Evolutionary conservation across 2,329 filamentous ascomycete genomes (phyloP), one percentile per base, ranked within the genome.

Genomic region (Diaporthe helianthi): DNA sequence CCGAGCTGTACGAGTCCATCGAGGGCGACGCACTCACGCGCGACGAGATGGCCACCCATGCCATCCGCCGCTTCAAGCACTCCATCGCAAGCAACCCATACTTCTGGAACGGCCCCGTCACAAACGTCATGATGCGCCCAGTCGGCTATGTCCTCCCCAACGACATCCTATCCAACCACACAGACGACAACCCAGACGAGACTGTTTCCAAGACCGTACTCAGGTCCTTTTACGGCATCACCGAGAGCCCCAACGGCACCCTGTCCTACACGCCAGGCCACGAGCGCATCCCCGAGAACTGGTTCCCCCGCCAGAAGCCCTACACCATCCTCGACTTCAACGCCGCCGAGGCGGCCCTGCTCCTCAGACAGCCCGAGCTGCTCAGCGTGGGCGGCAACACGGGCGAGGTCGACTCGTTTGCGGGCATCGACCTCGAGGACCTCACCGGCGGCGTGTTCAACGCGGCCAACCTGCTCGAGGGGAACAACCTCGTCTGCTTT

Each of bases 31-130:
- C 24, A 0, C 36, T 60, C 54, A 60, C 54, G 22, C 63, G 72
- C 31, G 69, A 73, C 46, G 51, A 68, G 41, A 67, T 85, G 46
- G 83, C 76, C 10, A 74, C 80, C 36, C 82, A 83, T 47, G 81
- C 82, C 22, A 78, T 80, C 19, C 82, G 85, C 7, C 85, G 83
- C 73, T 72, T 84, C 19, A 77, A 87, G 72, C 54, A 60, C 54
- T 77, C 75, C 13, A 72, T 78, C 33, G 65, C 69, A 24, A 75
- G 73, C 6, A 79, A 79, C 68, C 77, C 76, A 0, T 75, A 78
- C 72, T 76, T 77, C 71, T 79, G 74, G 71, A 75, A 74, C 67
- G 76, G 71, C 10, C 76, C 77, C 33, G 74, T 76, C 60, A 72
- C 69, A 55, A 74, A 75, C 17, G 52, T 77, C 22, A 31, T 75